These are phyloP conservation scores for Kwoniella shivajii DNA, from an alignment of 1,284 basidiomycete genomes.

Conservation along the genomic window DNA sequence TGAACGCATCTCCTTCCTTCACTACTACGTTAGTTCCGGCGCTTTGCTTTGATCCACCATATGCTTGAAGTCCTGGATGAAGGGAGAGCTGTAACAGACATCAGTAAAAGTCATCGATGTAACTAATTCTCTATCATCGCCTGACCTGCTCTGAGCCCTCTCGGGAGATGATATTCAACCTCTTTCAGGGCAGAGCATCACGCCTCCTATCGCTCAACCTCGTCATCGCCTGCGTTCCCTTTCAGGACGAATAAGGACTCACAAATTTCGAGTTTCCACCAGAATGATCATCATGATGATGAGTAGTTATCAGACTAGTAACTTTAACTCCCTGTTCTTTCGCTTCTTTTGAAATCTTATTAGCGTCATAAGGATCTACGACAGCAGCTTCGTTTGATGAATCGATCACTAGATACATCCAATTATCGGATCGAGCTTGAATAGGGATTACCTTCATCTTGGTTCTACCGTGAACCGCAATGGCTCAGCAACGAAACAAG, in stretches of 20 bases:
- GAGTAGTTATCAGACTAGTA: constrained; percentile 78
- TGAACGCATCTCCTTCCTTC: constrained; percentile 75
- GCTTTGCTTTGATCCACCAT: constrained; percentile 77
- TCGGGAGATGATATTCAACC: too few relatives aligned
- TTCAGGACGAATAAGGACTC: constrained; percentile 14
- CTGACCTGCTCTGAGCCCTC: too few relatives aligned
- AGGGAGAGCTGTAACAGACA: constrained; percentile 29
- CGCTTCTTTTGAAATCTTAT: constrained; percentile 70
- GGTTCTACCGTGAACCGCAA: background rate
- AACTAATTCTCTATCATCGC: background rate
- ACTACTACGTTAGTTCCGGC: constrained; percentile 72
- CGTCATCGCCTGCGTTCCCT: too few relatives aligned
- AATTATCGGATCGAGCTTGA: constrained; percentile 79
- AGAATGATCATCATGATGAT: constrained; percentile 87
- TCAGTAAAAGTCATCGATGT: background rate
- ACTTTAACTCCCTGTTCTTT: constrained; percentile 64
- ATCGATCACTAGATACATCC: constrained; percentile 84
- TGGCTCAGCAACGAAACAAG: too few relatives aligned
- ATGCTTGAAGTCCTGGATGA: constrained; percentile 70
- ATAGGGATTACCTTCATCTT: constrained; percentile 63
- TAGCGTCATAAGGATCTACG: constrained; percentile 69
- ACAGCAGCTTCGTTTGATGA: constrained; percentile 69
- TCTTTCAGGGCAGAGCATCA: too few relatives aligned
- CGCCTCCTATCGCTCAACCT: background rate
- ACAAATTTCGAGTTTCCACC: constrained; percentile 74